These are phyloP conservation scores for Myochromella boudieri DNA, from an alignment of 768 basidiomycete species.

Conservation along the genomic window DNA sequence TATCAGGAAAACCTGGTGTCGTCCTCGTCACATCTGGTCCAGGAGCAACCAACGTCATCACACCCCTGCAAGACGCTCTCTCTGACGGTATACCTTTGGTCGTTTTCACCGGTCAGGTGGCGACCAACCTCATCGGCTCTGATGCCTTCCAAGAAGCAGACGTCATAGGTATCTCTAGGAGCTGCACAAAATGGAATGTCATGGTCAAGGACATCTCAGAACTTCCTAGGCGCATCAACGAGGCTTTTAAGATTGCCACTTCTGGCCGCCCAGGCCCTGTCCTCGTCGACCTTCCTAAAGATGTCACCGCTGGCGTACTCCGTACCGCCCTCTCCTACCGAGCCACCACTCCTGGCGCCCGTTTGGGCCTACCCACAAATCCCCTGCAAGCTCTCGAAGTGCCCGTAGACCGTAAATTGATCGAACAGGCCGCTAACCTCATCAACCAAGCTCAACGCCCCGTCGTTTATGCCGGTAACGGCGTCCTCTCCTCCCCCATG, in stretches of 20 bases:
- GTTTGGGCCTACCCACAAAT: conserved; percentile 72
- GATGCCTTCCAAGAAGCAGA: conserved; percentile 99
- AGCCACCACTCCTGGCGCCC: conserved; percentile 78
- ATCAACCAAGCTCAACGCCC: conserved; percentile 93
- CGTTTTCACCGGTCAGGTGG: conserved; percentile 98
- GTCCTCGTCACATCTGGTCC: conserved; percentile 98
- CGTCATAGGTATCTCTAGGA: conserved; percentile 91
- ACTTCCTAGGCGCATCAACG: conserved; percentile 93
- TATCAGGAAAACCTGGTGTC: conserved; percentile 96
- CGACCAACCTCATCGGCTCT: conserved; percentile 97
- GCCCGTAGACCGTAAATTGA: conserved; percentile 62
- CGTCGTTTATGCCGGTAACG: conserved; percentile 91
- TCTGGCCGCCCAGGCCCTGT: conserved; percentile 97
- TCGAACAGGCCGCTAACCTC: conserved; percentile 81
- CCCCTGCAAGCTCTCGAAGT: conserved; percentile 61
- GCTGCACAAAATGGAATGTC: conserved; percentile 99
- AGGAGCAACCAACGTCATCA: conserved; percentile 96
- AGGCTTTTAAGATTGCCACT: conserved; percentile 99
- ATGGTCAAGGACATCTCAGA: conserved; percentile 98
- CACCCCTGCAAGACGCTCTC: conserved; percentile 96
- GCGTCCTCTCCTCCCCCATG: conserved; percentile 76
- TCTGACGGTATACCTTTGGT: conserved; percentile 93
- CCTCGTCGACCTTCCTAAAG: conserved; percentile 98
- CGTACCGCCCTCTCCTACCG: conserved; percentile 82
- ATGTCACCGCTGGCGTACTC: conserved; percentile 92